These are phyloP conservation scores for Hypomyces rosellus DNA, from an alignment of 2,329 filamentous ascomycete genomes.

Conservation along the genomic window DNA sequence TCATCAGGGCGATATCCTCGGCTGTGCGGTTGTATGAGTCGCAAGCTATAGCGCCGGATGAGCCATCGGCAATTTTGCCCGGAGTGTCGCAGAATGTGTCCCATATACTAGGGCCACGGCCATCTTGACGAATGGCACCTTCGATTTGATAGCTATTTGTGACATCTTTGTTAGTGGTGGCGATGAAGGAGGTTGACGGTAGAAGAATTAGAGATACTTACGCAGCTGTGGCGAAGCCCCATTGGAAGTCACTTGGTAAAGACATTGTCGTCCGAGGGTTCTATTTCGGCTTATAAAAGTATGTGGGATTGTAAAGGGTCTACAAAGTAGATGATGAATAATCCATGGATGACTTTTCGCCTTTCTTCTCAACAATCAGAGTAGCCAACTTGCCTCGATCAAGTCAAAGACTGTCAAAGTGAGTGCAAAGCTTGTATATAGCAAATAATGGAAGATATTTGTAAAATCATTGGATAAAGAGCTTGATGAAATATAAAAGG, in stretches of 20 bases:
- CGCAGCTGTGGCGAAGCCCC: conserved; percentile 76
- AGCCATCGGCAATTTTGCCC: conserved; percentile 76
- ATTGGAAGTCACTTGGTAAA: conserved; percentile 64
- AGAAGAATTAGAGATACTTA: conserved; percentile 32
- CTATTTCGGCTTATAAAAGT: neutral
- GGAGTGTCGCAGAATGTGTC: conserved; percentile 78
- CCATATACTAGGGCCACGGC: conserved; percentile 79
- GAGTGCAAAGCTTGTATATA: too few relatives aligned
- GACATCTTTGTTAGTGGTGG: conserved; percentile 11
- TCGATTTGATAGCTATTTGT: conserved; percentile 77
- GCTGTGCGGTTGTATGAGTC: conserved; percentile 77
- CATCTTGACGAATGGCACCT: conserved; percentile 66
- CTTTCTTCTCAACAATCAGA: too few relatives aligned
- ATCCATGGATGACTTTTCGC: too few relatives aligned
- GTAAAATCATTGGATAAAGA: too few relatives aligned
- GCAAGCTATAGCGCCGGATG: conserved; percentile 70
- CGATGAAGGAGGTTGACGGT: neutral
- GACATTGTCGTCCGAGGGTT: conserved; percentile 36
- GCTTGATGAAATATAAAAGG: too few relatives aligned
- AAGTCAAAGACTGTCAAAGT: too few relatives aligned
- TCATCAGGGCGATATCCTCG: conserved; percentile 72
- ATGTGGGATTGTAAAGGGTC: too few relatives aligned
- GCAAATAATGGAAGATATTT: too few relatives aligned
- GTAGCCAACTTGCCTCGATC: too few relatives aligned
- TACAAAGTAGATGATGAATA: too few relatives aligned